Evolutionary conservation across 352 stramenopile genomes (phyloP).

Genomic region (Phytophthora chlamydospora): DNA sequence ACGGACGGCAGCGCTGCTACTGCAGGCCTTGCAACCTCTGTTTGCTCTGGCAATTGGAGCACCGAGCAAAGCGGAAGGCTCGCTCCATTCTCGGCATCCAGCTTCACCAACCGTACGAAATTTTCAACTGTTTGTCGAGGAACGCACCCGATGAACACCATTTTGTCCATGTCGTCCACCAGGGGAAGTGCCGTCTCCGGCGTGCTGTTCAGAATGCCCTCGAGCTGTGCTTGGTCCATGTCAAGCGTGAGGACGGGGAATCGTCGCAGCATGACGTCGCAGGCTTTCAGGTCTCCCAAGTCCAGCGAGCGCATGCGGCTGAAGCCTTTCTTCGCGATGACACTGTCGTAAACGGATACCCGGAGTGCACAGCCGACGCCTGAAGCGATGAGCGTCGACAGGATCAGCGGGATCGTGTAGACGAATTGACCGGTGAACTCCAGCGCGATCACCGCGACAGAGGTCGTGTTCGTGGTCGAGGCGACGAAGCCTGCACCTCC

Average conservation of each 20-base stretch:
- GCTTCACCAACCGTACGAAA: background rate
- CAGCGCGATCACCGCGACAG: constrained; percentile 74
- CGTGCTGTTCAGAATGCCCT: constrained; percentile 28
- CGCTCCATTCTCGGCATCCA: background rate
- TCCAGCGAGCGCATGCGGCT: constrained; percentile 60
- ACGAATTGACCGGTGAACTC: constrained; percentile 79
- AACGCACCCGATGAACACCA: constrained; percentile 60
- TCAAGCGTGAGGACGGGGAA: constrained; percentile 49
- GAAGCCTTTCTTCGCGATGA: constrained; percentile 60
- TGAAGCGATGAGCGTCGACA: constrained; percentile 57
- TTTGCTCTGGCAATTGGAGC: constrained; percentile 10
- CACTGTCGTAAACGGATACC: constrained; percentile 68
- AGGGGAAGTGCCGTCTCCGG: constrained; percentile 39
- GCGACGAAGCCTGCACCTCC: constrained; percentile 69
- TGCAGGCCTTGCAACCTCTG: background rate
- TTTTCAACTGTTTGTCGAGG: constrained; percentile 31
- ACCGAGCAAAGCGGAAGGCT: constrained; percentile 4
- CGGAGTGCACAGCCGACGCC: constrained; percentile 56
- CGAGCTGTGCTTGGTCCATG: constrained; percentile 41
- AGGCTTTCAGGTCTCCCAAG: constrained; percentile 45
- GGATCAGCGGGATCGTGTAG: constrained; percentile 66
- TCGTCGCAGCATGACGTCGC: constrained; percentile 60
- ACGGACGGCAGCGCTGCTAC: background rate
- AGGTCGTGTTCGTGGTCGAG: constrained; percentile 69
- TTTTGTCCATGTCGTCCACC: constrained; percentile 43